Percentiles rank a stretch among this genome's conserved stretches.
phyloP scores from a whole-genome alignment of 139 green algal genomes.

The Cymbomonas tetramitiformis region DNA sequence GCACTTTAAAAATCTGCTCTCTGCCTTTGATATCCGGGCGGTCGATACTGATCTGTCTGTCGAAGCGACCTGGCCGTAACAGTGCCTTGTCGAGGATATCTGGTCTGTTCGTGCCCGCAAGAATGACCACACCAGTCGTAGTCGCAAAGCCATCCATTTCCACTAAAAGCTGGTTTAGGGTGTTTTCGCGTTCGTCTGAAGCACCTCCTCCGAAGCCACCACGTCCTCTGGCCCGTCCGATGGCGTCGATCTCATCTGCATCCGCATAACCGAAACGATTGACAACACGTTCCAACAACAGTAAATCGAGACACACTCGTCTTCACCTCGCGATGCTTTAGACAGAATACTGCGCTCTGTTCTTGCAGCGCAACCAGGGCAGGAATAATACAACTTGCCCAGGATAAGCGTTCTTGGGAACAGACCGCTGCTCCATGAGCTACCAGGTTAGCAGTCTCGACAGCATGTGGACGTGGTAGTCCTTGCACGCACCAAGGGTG shows the following conservation, averaged over 20 bases:
- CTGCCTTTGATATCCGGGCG: constrained; percentile 86
- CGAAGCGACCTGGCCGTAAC: constrained; percentile 79
- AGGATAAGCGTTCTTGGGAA: too few species aligned
- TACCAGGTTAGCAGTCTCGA: background rate
- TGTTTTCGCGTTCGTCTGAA: constrained; percentile 97
- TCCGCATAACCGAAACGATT: constrained; percentile 91
- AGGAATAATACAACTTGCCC: too few species aligned
- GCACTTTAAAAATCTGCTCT: constrained; percentile 81
- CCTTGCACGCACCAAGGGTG: background rate
- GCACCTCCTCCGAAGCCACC: constrained; percentile 84
- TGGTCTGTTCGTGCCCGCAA: constrained; percentile 74
- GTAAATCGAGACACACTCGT: background rate
- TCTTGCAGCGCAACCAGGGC: too few species aligned
- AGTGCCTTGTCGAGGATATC: constrained; percentile 77
- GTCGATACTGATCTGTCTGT: constrained; percentile 89
- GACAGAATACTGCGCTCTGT: too few species aligned
- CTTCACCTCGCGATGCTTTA: too few species aligned
- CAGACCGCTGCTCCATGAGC: too few species aligned
- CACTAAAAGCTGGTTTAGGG: constrained; percentile 94
- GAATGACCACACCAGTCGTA: constrained; percentile 80
- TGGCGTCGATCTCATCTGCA: constrained; percentile 92
- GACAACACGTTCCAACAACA: constrained; percentile 36
- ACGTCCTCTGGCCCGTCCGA: constrained; percentile 64
- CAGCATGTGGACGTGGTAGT: background rate
- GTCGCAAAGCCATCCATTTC: constrained; percentile 96